These are phyloP conservation scores for Dictyostelium brefeldianum DNA, from an alignment of 78 protist genomes.

Conservation along the genomic window DNA sequence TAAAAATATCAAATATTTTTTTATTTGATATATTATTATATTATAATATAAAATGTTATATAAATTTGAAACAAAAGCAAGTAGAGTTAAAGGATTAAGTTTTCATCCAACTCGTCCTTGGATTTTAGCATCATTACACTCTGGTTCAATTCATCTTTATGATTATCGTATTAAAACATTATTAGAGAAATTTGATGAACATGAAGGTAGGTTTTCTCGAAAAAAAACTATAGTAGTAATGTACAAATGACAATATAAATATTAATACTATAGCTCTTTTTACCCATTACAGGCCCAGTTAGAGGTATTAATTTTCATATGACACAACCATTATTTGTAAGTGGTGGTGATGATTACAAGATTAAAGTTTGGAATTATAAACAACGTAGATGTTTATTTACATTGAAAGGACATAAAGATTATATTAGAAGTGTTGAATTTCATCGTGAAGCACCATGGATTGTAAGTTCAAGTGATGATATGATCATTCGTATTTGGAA, in stretches of 20 bases:
- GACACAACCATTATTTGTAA: conserved; percentile 98
- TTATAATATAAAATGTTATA: conserved; percentile 48
- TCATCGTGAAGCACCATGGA: conserved; percentile 97
- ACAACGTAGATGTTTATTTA: conserved; percentile 96
- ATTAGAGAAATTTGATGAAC: conserved; percentile 98
- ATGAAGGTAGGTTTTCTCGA: conserved; percentile 91
- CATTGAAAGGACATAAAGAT: conserved; percentile 98
- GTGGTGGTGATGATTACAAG: conserved; percentile 99
- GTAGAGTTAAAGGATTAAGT: conserved; percentile 95
- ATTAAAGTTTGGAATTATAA: conserved; percentile 99
- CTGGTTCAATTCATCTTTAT: conserved; percentile 98
- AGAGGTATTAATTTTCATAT: conserved; percentile 98
- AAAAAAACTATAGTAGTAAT: neutral
- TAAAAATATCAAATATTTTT: too few species aligned
- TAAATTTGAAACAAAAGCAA: conserved; percentile 86
- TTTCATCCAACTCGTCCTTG: conserved; percentile 99
- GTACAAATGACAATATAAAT: neutral
- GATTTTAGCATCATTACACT: conserved; percentile 97
- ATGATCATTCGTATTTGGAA: conserved; percentile 99
- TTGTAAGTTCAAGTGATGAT: conserved; percentile 98
- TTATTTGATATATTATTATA: neutral
- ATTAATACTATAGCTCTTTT: neutral
- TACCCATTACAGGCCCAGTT: conserved; percentile 96
- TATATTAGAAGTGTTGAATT: conserved; percentile 99
- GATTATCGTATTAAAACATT: conserved; percentile 98